Conservation (phyloP, 1,139 yeast genomes). For the Hyphopichia burtonii region DNA sequence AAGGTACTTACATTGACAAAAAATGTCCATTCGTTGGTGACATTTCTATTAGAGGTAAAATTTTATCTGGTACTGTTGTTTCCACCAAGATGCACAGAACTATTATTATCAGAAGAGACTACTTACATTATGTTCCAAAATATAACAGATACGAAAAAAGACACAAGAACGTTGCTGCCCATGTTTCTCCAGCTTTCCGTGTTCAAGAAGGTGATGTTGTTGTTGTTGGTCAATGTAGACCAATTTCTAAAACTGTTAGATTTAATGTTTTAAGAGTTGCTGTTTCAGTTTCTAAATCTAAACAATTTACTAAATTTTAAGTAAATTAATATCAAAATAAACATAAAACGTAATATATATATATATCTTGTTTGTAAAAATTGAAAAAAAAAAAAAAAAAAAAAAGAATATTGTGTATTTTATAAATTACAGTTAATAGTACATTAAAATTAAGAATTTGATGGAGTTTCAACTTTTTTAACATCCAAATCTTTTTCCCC, state of each 20-base stretch:
- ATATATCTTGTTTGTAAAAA: not conserved
- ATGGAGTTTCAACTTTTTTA: constrained; percentile 55
- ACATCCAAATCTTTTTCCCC: constrained; percentile 57
- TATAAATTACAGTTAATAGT: not conserved
- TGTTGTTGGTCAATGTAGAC: constrained; percentile 99
- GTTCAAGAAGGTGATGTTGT: constrained; percentile 98
- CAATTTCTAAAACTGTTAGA: constrained; percentile 99
- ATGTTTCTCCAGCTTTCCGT: constrained; percentile 99
- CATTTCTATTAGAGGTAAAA: constrained; percentile 99
- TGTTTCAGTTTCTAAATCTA: constrained; percentile 83
- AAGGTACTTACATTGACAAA: constrained; percentile 99
- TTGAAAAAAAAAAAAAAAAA: not conserved
- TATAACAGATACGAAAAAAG: constrained; percentile 99
- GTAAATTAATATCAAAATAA: constrained; percentile 8
- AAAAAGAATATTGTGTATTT: not conserved
- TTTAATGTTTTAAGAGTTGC: constrained; percentile 98
- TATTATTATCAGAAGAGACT: constrained; percentile 98
- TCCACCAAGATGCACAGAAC: constrained; percentile 99
- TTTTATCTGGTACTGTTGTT: constrained; percentile 97
- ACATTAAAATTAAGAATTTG: constrained; percentile 30
- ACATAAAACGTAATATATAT: not conserved
- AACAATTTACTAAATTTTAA: constrained; percentile 97
- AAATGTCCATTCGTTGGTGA: constrained; percentile 99
- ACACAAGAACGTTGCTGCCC: constrained; percentile 99
- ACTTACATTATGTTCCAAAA: constrained; percentile 99